A percentile compares a stretch with the other conserved stretches of the same genome.
Evolutionary conservation across 2,329 filamentous ascomycete genomes (phyloP).

Genomic region (Lasiodiplodia citricola): DNA sequence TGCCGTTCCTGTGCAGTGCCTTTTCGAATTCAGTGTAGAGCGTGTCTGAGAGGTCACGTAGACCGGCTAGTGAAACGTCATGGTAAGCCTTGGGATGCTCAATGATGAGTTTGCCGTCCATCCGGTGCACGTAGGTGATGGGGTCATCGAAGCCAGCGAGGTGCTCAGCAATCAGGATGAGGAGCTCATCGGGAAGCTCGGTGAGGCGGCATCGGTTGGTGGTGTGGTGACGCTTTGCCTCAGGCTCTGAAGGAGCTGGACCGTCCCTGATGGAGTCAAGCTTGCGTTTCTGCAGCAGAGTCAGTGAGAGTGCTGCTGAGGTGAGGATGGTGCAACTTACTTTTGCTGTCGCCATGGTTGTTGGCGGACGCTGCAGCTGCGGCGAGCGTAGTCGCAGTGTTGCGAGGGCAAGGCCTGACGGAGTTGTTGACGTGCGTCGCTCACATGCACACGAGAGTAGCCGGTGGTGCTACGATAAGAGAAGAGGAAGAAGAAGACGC

Average conservation of each 20-base stretch:
- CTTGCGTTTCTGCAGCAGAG: not conserved
- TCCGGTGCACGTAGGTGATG: not conserved
- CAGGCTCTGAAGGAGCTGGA: not conserved
- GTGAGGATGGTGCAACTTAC: not conserved
- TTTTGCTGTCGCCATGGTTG: not conserved
- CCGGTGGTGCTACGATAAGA: not conserved
- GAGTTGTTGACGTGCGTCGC: too few relatives aligned
- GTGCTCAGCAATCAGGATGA: not conserved
- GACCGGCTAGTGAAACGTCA: not conserved
- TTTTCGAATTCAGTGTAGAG: not conserved
- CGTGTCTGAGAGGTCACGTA: not conserved
- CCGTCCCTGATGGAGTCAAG: not conserved
- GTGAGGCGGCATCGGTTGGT: not conserved
- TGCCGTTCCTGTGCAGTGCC: not conserved
- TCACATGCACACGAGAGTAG: too few relatives aligned
- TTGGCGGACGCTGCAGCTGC: not conserved
- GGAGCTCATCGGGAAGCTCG: not conserved
- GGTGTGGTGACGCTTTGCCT: not conserved
- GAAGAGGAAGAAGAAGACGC: not conserved
- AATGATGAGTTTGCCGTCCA: not conserved
- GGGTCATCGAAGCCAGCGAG: not conserved
- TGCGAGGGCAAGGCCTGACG: too few relatives aligned
- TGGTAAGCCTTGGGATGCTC: not conserved
- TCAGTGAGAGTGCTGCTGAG: not conserved
- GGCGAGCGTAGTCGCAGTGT: too few relatives aligned